Percentiles rank a stretch among this genome's conserved stretches.
These are phyloP conservation scores for Tolypocladium capitatum DNA, from an alignment of 2,329 filamentous ascomycete genomes.

Conservation along the genomic window DNA sequence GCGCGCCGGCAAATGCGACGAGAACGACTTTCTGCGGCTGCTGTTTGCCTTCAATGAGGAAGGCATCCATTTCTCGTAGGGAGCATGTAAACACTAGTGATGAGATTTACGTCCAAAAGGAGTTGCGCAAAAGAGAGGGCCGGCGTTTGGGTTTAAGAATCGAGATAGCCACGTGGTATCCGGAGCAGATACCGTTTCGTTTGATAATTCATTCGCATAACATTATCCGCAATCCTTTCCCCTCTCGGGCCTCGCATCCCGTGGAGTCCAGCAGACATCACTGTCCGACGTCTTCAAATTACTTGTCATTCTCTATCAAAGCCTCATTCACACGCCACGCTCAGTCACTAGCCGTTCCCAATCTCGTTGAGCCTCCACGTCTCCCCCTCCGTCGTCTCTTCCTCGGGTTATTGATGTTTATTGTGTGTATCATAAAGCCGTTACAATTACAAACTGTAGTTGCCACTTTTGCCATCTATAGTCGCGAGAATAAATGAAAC, in stretches of 20 bases:
- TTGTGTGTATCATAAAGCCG: slow-evolving; percentile 6
- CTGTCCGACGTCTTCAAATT: not conserved
- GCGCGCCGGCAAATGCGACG: slow-evolving; percentile 74
- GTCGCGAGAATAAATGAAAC: slow-evolving; percentile 7
- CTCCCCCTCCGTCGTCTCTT: not conserved
- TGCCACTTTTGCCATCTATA: slow-evolving; percentile 11
- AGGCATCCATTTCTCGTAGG: slow-evolving; percentile 77
- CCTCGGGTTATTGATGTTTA: not conserved
- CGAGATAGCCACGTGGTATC: not conserved
- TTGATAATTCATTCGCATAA: not conserved
- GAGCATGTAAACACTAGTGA: not conserved
- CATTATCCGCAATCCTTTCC: not conserved
- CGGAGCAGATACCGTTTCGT: not conserved
- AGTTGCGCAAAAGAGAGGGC: not conserved
- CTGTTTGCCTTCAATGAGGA: slow-evolving; percentile 77
- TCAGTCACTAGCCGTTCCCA: not conserved
- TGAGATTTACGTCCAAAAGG: not conserved
- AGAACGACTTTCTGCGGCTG: slow-evolving; percentile 79
- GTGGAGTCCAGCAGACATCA: not conserved
- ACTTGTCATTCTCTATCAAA: not conserved
- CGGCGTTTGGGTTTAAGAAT: not conserved
- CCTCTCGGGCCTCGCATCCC: not conserved
- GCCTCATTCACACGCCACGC: not conserved
- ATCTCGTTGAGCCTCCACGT: not conserved
- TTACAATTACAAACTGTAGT: slow-evolving; percentile 14